Evolutionary conservation across 441 rosid species (phyloP), one percentile per base, ranked within the genome.

Genomic region (Euphorbia neoarborescens): DNA sequence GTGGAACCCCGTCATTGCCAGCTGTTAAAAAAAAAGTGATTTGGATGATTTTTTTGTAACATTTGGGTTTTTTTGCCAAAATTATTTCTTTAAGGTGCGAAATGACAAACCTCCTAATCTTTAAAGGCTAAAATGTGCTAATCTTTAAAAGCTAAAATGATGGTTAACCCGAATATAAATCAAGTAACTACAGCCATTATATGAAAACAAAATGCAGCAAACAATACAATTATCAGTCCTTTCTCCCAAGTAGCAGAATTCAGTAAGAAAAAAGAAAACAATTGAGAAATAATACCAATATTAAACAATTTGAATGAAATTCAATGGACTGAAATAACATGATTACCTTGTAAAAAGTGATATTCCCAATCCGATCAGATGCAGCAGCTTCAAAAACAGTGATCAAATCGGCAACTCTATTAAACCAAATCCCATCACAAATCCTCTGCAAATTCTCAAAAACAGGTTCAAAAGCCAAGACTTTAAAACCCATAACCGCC

Each of bases 341-440:
- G 14, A 20, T 34, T 80, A 94, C 99, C 98, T 92, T 94, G 65
- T 94, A 87, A 76, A 94, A 86, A 35, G 97, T 89, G 73, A 89
- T 94, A 70, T 92, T 88, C 3, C 93, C 98, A 59, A 76, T 76
- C 71, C 74, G 76, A 73, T 94, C 98, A 28, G 97, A 94, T 2
- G 85, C 94, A 37, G 88, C 98, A 4, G 96, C 97, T 71, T 87
- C 91, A 80, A 89, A 94, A 66, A 92, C 84, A 17, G 94, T 89
- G 30, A 92, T 84, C 81, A 79, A 66, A 66, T 84, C 78, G 42
- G 84, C 83, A 79, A 81, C 83, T 68, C 97, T 82, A 70, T 92
- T 94, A 73, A 94, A 87, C 94, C 97, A 92, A 85, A 92, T 70
- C 30, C 98, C 99, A 80, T 90, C 96, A 78, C 98, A 94, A 46